Evolutionary conservation across 192 early-diverging fungal genomes (phyloP), one percentile per base, ranked within the genome.

Genomic region (Geranomyces michiganensis): DNA sequence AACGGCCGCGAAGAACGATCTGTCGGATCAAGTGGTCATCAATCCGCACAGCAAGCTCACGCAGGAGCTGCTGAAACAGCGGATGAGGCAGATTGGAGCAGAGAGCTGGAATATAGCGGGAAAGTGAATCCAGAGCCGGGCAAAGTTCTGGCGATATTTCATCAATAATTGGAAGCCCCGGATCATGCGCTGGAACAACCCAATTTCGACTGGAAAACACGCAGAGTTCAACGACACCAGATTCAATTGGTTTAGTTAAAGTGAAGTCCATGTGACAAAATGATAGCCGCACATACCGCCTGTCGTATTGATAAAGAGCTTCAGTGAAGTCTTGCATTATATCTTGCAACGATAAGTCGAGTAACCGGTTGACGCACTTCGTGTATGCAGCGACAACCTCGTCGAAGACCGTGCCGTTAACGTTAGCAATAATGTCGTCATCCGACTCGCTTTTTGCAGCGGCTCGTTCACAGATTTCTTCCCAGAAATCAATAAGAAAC

Each of bases 401-500:
- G 43, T 64, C 60, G 48, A 76, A 76, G 31, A 41, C 62, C 24
- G 44, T 30, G 21, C 64, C 56, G 31, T 41, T 17, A 75, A 51
- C 19, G 32, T 62, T 30, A 10, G 36, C 3, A 7, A 41, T 41
- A 10, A 41, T 41, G 10, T 41, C 36, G 3, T 41, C 36, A 26
- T 7, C 56, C 29, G 56, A 31, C 19, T 22, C 43, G 19, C 30
- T 43, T 29, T 59, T n/a, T 7, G 10, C 36, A 41, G 36, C 36
- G 17, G 56, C 22, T 13, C 60, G 68, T 4, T 63, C 49, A 19
- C 44, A 32, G 9, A 76, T 19, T 51, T 64, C 21, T 10, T 76
- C 74, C 74, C 74, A 72, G 21, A 76, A 61, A 22, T 70, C 67
- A 7, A 71, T 31, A 56, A 71, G 72, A 48, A 76, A 76, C 74